Conservation (phyloP, 208 protist species). For the Wallacemonas rigidus region DNA sequence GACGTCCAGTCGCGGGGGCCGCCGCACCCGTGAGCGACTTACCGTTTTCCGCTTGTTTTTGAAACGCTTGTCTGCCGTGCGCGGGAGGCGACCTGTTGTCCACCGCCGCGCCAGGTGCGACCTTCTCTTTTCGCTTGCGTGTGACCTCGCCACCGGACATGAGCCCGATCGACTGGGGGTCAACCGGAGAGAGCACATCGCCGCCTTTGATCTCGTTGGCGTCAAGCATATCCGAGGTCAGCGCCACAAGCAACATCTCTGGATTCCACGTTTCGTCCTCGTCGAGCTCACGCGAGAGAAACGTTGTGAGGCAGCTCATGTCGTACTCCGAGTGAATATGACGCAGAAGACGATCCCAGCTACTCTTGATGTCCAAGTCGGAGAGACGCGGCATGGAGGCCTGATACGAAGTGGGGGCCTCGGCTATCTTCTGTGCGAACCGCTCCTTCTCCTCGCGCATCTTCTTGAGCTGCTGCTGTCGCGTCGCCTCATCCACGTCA, state of each 20-base stretch:
- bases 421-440: slow-evolving; percentile 57
- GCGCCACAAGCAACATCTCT: slow-evolving; percentile 88
- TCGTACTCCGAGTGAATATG: slow-evolving; percentile 74
- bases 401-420: slow-evolving; percentile 70
- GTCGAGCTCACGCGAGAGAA: slow-evolving; percentile 78
- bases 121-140: slow-evolving; percentile 42
- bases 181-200: slow-evolving; percentile 30
- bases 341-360: slow-evolving; percentile 73
- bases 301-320: slow-evolving; percentile 80
- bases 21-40: slow-evolving; percentile 20
- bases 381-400: slow-evolving; percentile 70
- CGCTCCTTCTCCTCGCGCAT: slow-evolving; percentile 46
- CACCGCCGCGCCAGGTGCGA: neutral
- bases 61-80: slow-evolving; percentile 8
- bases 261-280: slow-evolving; percentile 89
- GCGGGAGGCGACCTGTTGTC: neutral
- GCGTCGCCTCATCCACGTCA: slow-evolving; percentile 42
- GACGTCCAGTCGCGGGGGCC: slow-evolving; percentile 7
- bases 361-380: slow-evolving; percentile 68
- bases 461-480: slow-evolving; percentile 30
- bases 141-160: slow-evolving; percentile 60
- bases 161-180: slow-evolving; percentile 39
- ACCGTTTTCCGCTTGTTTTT: slow-evolving; percentile 9
- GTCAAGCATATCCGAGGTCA: slow-evolving; percentile 87
- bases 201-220: slow-evolving; percentile 49